Evolutionary conservation across 345 rosid genomes (phyloP).

Genomic region (Brassica cretica): DNA sequence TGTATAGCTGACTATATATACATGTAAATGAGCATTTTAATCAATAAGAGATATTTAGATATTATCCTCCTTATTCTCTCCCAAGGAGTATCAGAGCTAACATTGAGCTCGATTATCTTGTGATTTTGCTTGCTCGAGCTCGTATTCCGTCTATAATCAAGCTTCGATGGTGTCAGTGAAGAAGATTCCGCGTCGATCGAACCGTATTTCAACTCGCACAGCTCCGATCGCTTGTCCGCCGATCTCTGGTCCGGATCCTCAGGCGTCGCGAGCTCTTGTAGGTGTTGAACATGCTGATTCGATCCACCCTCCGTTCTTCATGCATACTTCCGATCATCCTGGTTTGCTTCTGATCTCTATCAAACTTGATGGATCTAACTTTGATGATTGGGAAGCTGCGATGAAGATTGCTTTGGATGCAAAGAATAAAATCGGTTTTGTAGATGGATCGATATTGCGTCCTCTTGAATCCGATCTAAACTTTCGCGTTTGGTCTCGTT

Average conservation of each 20-base stretch:
- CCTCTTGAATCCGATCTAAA: neutral
- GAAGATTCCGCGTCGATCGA: neutral
- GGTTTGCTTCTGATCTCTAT: neutral
- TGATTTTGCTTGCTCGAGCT: neutral
- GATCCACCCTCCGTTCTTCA: neutral
- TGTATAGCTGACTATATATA: no score
- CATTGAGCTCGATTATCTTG: neutral
- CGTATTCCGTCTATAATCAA: neutral
- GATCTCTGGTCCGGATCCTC: neutral
- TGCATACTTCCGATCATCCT: neutral
- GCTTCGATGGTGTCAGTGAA: neutral
- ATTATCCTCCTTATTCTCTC: no score
- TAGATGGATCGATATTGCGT: neutral
- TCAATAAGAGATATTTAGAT: no score
- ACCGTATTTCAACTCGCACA: neutral
- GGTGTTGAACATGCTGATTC: neutral
- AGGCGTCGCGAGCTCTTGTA: neutral
- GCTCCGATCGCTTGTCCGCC: neutral
- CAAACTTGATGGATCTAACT: neutral
- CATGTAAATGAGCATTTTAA: no score
- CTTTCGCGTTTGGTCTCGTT: no score
- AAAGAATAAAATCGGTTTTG: neutral
- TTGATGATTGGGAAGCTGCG: neutral
- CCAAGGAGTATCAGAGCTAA: neutral
- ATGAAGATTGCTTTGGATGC: neutral